These are phyloP conservation scores for Mycosphaerella sp. DNA, from an alignment of 2,329 filamentous ascomycete genomes.

Conservation along the genomic window DNA sequence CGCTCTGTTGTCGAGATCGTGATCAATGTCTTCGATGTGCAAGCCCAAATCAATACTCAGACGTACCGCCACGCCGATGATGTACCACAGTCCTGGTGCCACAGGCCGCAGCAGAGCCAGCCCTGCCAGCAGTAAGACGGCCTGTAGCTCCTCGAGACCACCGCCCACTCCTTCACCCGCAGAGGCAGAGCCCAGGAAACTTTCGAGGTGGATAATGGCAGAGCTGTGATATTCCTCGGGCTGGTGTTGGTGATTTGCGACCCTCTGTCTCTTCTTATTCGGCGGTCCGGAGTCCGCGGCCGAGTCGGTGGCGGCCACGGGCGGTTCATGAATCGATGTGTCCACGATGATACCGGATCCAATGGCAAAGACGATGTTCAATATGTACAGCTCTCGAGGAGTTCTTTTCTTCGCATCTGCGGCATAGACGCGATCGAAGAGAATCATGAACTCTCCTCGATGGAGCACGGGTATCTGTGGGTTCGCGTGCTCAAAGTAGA, in stretches of 20 bases:
- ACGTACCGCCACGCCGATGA: constrained; percentile 86
- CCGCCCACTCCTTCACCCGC: constrained; percentile 65
- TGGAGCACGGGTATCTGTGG: constrained; percentile 93
- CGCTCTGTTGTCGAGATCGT: constrained; percentile 42
- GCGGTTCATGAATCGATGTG: constrained; percentile 33
- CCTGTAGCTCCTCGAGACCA: constrained; percentile 87
- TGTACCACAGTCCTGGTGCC: constrained; percentile 93
- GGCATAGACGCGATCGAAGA: constrained; percentile 76
- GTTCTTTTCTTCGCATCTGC: constrained; percentile 60
- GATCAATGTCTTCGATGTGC: constrained; percentile 78
- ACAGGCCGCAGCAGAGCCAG: constrained; percentile 89
- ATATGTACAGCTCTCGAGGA: constrained; percentile 78
- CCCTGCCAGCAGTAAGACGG: constrained; percentile 82
- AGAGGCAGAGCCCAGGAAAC: constrained; percentile 65
- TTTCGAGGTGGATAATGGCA: constrained; percentile 84
- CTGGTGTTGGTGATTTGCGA: constrained; percentile 51
- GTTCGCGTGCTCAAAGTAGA: constrained; percentile 96
- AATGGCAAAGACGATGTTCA: constrained; percentile 97
- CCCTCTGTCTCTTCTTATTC: constrained; percentile 46
- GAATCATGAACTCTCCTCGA: constrained; percentile 77
- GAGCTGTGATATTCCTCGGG: constrained; percentile 96
- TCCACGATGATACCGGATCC: constrained; percentile 86
- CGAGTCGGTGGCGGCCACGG: constrained; percentile 27
- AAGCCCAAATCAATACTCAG: constrained; percentile 85
- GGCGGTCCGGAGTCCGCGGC: constrained; percentile 24